Conservation (phyloP, 179 eudicot genomes). For the Camellia oleifera region DNA sequence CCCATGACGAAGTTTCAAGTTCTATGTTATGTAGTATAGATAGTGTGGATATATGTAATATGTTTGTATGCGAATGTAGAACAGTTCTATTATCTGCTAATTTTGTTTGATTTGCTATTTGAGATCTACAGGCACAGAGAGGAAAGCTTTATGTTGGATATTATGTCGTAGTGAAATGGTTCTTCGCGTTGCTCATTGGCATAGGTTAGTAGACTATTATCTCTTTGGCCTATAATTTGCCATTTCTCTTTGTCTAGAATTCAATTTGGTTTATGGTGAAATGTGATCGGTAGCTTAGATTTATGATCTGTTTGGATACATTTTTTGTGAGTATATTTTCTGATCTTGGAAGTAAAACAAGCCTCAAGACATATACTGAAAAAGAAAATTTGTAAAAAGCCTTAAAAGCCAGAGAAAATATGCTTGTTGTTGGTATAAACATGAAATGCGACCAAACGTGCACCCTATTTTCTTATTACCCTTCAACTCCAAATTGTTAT, state of each 20-base stretch:
- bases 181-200: constrained; percentile 78
- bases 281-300: neutral
- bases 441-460: neutral
- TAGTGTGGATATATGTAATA: no score
- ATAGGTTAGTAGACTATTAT: constrained; percentile 52
- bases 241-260: neutral
- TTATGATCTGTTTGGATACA: neutral
- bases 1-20: no score
- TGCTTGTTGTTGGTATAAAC: neutral
- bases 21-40: no score
- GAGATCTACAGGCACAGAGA: constrained; percentile 54
- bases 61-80: neutral
- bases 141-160: constrained; percentile 74
- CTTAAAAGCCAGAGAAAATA: neutral
- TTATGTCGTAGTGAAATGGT: constrained; percentile 82
- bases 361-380: neutral
- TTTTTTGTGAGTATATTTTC: neutral
- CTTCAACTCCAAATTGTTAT: neutral
- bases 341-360: neutral
- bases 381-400: neutral
- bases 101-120: constrained; percentile 12
- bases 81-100: neutral
- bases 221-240: neutral
- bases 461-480: neutral
- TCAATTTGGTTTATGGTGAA: constrained; percentile 6